Conservation (phyloP, 805 yeast species). For the Cyberlindnera sargentensis region DNA sequence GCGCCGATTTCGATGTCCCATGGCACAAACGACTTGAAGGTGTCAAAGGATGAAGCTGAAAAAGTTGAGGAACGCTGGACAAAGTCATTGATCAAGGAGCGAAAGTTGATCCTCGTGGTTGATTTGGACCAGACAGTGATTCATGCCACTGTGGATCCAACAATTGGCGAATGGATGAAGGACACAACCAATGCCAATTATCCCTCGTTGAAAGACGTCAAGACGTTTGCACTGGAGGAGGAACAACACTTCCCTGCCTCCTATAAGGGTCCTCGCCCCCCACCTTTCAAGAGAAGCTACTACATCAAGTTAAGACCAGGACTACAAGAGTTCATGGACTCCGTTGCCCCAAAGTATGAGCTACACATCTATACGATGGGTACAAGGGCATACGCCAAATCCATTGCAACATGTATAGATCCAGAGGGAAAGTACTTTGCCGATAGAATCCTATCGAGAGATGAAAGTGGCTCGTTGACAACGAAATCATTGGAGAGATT, state of each 20-base stretch:
- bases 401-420: conserved; percentile 85
- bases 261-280: conserved; percentile 54
- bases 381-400: conserved; percentile 84
- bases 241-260: conserved; percentile 51
- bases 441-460: conserved; percentile 85
- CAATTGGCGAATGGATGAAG: conserved; percentile 92
- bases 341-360: conserved; percentile 63
- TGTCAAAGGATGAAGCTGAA: conserved; percentile 80
- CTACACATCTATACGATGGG: conserved; percentile 98
- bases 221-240: conserved; percentile 71
- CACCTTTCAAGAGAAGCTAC: conserved; percentile 62
- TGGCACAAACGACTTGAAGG: conserved; percentile 75
- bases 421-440: conserved; percentile 85
- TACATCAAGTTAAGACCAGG: conserved; percentile 93
- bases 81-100: conserved; percentile 48
- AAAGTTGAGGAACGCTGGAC: conserved; percentile 68
- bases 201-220: conserved; percentile 76
- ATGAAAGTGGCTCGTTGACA: conserved; percentile 88
- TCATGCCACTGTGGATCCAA: conserved; percentile 96
- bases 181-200: conserved; percentile 84
- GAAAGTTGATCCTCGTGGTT: conserved; percentile 81
- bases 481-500: conserved; percentile 82
- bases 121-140: conserved; percentile 97
- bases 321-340: conserved; percentile 59
- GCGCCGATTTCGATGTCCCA: conserved; percentile 89